These are phyloP conservation scores for Russula brevipes DNA, from an alignment of 768 basidiomycete genomes.

Conservation along the genomic window DNA sequence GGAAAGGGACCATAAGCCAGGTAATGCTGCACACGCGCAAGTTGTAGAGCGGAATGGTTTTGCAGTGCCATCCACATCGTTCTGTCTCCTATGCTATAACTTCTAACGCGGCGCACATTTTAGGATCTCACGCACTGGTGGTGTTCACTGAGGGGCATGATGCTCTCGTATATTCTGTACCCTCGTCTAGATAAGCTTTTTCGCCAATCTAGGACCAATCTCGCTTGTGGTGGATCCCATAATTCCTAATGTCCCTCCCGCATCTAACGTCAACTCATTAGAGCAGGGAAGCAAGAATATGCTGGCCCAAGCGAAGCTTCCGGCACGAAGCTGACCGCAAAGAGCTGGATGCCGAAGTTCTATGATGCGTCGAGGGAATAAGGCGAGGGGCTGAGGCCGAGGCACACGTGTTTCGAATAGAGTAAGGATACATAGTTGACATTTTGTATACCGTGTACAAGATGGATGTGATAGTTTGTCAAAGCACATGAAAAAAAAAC, in stretches of 20 bases:
- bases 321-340: constrained; percentile 61
- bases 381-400: not conserved
- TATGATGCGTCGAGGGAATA: not conserved
- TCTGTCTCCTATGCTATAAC: not conserved
- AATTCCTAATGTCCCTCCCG: constrained; percentile 21
- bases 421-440: constrained; percentile 4
- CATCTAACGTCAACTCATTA: constrained; percentile 49
- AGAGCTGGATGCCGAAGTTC: constrained; percentile 56
- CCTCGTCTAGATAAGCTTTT: not conserved
- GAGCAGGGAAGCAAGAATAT: constrained; percentile 62
- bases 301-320: constrained; percentile 59
- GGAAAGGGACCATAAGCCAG: constrained; percentile 55
- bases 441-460: not conserved
- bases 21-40: constrained; percentile 45
- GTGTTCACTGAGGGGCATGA: constrained; percentile 49
- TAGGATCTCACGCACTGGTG: constrained; percentile 45
- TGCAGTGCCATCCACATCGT: not conserved
- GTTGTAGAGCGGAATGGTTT: constrained; percentile 64
- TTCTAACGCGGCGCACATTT: constrained; percentile 33
- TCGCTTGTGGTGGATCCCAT: constrained; percentile 12
- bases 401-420: not conserved
- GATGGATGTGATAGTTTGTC: not conserved
- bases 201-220: not conserved
- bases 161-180: constrained; percentile 50
- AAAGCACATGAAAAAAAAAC: constrained; percentile 8